phyloP scores from a whole-genome alignment of 768 basidiomycete species.

The Myochromella boudieri region DNA sequence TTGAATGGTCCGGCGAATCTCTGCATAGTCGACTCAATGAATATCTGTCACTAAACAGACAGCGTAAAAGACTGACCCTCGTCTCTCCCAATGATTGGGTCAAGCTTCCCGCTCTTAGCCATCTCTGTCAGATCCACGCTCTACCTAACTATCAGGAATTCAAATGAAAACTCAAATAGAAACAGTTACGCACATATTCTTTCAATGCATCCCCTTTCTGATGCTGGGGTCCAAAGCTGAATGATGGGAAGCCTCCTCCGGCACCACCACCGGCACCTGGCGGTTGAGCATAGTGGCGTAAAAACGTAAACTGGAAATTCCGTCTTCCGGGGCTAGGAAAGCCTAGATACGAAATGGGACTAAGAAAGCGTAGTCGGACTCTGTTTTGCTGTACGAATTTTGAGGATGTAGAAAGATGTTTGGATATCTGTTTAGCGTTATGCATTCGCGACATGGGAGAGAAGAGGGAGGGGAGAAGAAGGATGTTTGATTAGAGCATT shows the following conservation, averaged over 20 bases:
- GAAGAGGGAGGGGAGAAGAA: background rate
- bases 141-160: slow-evolving; percentile 32
- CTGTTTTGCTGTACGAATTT: slow-evolving; percentile 1
- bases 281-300: slow-evolving; percentile 46
- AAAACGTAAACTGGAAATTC: slow-evolving; percentile 8
- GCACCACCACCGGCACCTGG: slow-evolving; percentile 40
- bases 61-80: slow-evolving; percentile 50
- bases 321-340: slow-evolving; percentile 4
- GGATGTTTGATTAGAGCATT: too few species aligned
- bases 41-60: background rate
- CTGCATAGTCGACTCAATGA: slow-evolving; percentile 29
- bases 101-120: slow-evolving; percentile 81
- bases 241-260: slow-evolving; percentile 64
- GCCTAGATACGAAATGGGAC: slow-evolving; percentile 8
- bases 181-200: slow-evolving; percentile 55
- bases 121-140: slow-evolving; percentile 84
- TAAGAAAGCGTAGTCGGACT: slow-evolving; percentile 9
- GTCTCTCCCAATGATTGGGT: slow-evolving; percentile 88
- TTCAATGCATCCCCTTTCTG: slow-evolving; percentile 86
- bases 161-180: background rate
- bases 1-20: slow-evolving; percentile 89
- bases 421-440: slow-evolving; percentile 1
- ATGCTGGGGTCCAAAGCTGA: slow-evolving; percentile 57
- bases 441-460: slow-evolving; percentile 3
- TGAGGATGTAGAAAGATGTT: background rate